Evolutionary conservation across 768 basidiomycete genomes (phyloP), one percentile per base, ranked within the genome.

Genomic region (Amanita subjunquillea): DNA sequence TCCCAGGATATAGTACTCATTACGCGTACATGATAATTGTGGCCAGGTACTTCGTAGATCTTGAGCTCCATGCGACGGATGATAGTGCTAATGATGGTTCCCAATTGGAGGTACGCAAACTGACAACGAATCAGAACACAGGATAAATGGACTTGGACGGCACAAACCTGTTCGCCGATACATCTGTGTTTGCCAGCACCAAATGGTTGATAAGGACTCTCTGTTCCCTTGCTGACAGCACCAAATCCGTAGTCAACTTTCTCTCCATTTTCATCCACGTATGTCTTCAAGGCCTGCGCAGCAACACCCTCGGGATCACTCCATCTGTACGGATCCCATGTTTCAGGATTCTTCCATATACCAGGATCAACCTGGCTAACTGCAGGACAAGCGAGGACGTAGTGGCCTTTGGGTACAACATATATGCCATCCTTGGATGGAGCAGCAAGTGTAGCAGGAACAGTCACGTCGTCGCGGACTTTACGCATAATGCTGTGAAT

Each of bases 171-270:
- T 70, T 94, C 92, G 57, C 92, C 91, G 55, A 97, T 94, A 67
- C 91, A 98, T 57, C 94, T 76, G 72, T 97, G 95, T 60, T 89
- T 78, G 27, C 96, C 96, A 48, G 96, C 95, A 56, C 96, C 96
- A 61, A 99, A 99, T 2, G 96, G 96, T 65, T 96, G 90, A 66
- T 98, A 97, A 46, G 91, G 91, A 59, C 86, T 90, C 53, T 94
- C 90, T 5, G 94, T 97, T 47, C 94, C 94, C 71, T 97, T 97
- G 72, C 86, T 90, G 48, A 99, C 88, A 55, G 84, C 80, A 50
- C 96, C 96, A 66, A 91, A 99, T 2, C 96, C 96, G 62, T 86
- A 99, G 67, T 99, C 96, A 55, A 98, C 74, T 73, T 93, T 93
- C 67, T 95, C 91, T 53, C 90, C 87, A 30, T 68, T 67, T 59